Evolutionary conservation across 169 alveolate genomes (phyloP), one percentile per base, ranked within the genome.

Genomic region (Plasmodium coatneyi): DNA sequence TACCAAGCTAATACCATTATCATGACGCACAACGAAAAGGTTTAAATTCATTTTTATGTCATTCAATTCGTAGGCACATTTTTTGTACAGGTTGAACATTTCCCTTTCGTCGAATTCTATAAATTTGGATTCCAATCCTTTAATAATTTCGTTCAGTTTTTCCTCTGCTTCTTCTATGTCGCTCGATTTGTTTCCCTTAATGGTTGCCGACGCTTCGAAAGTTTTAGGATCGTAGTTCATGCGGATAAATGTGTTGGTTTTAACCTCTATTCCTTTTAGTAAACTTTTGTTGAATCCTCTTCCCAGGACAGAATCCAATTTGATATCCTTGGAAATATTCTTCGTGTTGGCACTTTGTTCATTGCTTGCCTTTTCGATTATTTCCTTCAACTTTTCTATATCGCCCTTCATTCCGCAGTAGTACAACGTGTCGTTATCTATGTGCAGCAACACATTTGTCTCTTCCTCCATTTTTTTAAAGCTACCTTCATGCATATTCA

Each of bases 131-230:
- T 87, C 89, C 25, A 87, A 76, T 14, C 43, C 43, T 19, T 78
- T 79, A 3, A 87, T 25, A 78, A 87, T 76, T 32, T 87, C 89
- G 80, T 79, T 78, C 41, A 87, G 70, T 78, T 87, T 36, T 36
- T 78, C 81, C 79, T 87, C 93, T 14, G 93, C 93, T 41, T 87
- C 93, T 54, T 87, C 89, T 34, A 87, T 78, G 32, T 87, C 93
- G 16, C 70, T 66, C 32, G 7, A 39, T 22, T 87, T 87, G 19
- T 49, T 87, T 52, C 93, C 93, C 71, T 79, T 87, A 16, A 87
- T 79, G 16, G 86, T 79, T 39, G 93, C 93, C 43, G 76, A 76
- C 2, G 93, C 93, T n/a, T 87, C 93, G 39, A 78, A 78, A 0
- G 83, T 87, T 10, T 87, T 76, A 2, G 89, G 54, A 25, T 87